Conservation (phyloP, 2,329 filamentous ascomycete genomes). For the Claviceps capensis region DNA sequence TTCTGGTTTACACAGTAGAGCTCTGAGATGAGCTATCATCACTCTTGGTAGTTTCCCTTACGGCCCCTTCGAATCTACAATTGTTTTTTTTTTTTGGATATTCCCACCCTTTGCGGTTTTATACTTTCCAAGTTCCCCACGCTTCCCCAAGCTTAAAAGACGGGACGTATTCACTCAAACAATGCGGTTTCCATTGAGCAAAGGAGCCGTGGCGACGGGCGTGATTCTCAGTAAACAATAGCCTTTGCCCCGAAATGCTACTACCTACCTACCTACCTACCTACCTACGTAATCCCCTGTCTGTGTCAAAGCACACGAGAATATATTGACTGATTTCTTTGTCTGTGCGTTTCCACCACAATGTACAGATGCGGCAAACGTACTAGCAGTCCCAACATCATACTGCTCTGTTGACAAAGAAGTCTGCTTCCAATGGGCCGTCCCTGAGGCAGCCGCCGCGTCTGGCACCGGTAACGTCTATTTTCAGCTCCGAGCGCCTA, state of each 20-base stretch:
- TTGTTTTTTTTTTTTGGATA: neutral
- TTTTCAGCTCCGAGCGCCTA: constrained; percentile 44
- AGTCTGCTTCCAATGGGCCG: constrained; percentile 42
- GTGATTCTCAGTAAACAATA: neutral
- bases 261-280: no score
- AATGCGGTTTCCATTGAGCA: neutral
- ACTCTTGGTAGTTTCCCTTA: neutral
- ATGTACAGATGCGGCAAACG: constrained; percentile 10
- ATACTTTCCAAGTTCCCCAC: neutral
- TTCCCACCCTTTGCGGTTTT: neutral
- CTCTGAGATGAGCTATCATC: neutral
- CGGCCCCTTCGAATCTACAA: neutral
- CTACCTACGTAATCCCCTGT: no score
- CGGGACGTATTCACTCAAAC: neutral
- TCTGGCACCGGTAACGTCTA: constrained; percentile 42
- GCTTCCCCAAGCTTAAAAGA: neutral
- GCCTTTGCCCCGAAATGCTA: neutral
- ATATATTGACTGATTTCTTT: neutral
- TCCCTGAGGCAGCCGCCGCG: constrained; percentile 35
- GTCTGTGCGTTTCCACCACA: neutral
- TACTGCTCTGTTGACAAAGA: constrained; percentile 27
- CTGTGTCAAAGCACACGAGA: neutral
- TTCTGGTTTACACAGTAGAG: no score
- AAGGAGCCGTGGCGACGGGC: neutral
- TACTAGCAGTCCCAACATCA: constrained; percentile 15